Evolutionary conservation across 192 early-diverging fungal species (phyloP), one percentile per base, ranked within the genome.

Genomic region (Backusella psychrophila): DNA sequence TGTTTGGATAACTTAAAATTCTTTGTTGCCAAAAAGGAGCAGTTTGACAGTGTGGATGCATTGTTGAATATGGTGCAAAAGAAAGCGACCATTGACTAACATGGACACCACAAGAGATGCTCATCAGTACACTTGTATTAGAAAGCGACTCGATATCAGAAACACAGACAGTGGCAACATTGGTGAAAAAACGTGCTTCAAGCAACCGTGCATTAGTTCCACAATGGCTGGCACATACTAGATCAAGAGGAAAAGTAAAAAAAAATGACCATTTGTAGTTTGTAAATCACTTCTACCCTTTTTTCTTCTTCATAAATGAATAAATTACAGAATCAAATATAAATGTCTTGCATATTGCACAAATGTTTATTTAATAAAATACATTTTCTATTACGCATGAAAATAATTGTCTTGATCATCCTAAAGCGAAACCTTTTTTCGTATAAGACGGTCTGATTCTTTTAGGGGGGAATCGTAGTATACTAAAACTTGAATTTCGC

Each of bases 131-230:
- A 0, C n/a, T 11, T 31, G 23, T 15, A n/a, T n/a, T n/a, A 8
- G 35, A 36, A 23, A 71, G 23, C 29, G 69, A 71, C 31, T 71
- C 39, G 1, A 42, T 17, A 3, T 35, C 66, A 19, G 34, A 36
- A 1, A 3, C 17, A 21, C 66, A 67, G 0, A 41, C 35, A 7
- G 2, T 69, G 1, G 38, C 38, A 12, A 5, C 14, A 4, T 14
- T 12, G 41, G 21, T 17, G 46, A 96, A 96, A 79, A 83, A 84
- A 63, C 84, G 96, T 8, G 95, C 96, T 14, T 89, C 92, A 35
- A 84, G 92, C 72, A 97, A 96, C 83, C 89, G 90, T 71, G 93
- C 93, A 39, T 98, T 98, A 84, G 89, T 98, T 26, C 92, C 71
- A 23, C 69, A 74, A 26, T 59, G 56, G 56, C 12, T 59, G 11